These are phyloP conservation scores for Microdochium nivale DNA, from an alignment of 2,329 filamentous ascomycete species.

Conservation along the genomic window DNA sequence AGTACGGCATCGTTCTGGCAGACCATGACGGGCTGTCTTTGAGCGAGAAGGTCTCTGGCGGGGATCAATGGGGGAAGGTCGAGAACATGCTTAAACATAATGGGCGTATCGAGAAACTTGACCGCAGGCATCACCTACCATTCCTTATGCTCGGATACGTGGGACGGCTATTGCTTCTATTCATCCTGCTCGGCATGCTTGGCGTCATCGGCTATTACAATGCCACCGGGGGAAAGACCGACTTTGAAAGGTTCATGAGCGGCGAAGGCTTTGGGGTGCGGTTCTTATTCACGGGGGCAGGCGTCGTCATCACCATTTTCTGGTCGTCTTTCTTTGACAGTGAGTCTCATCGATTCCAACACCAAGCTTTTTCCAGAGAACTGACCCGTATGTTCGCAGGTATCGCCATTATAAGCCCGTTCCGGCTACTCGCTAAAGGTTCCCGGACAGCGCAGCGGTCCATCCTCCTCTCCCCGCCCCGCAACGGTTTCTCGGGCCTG, in stretches of 20 bases:
- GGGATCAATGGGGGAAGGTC: neutral
- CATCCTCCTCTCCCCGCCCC: slow-evolving; percentile 22
- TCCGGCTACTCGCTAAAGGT: slow-evolving; percentile 19
- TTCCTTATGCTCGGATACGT: slow-evolving; percentile 19
- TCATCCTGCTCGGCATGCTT: slow-evolving; percentile 18
- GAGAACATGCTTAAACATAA: neutral
- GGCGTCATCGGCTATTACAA: slow-evolving; percentile 27
- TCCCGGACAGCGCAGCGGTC: slow-evolving; percentile 19
- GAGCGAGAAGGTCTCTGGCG: neutral
- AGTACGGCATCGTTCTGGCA: slow-evolving; percentile 17
- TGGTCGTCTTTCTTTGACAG: slow-evolving; percentile 28
- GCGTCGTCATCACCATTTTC: slow-evolving; percentile 26
- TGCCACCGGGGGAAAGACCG: slow-evolving; percentile 20
- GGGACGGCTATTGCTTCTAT: slow-evolving; percentile 13
- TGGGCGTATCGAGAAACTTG: neutral
- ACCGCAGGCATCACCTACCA: slow-evolving; percentile 13
- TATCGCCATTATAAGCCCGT: slow-evolving; percentile 26
- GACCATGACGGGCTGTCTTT: slow-evolving; percentile 2
- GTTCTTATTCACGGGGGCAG: slow-evolving; percentile 29
- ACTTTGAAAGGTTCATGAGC: slow-evolving; percentile 32
- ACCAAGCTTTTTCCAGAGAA: neutral
- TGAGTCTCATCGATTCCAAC: slow-evolving; percentile 14
- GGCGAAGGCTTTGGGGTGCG: slow-evolving; percentile 27
- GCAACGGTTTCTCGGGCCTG: slow-evolving; percentile 22
- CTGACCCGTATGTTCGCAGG: slow-evolving; percentile 10